Conservation (phyloP, 2,329 filamentous ascomycete genomes). For the Trichoderma citrinoviride region DNA sequence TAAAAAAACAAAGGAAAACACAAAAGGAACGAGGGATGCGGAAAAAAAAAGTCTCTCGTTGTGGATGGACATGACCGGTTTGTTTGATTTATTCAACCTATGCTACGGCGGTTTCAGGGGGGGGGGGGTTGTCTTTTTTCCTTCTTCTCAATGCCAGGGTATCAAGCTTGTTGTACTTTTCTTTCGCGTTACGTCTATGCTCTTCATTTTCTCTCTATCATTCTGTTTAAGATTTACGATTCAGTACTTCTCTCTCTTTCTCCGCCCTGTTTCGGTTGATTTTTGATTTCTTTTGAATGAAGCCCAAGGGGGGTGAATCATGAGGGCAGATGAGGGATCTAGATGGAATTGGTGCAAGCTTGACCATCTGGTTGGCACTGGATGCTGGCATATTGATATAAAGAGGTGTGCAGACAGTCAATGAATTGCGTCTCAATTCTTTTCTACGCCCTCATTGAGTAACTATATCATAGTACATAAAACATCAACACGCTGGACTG, state of each 20-base stretch:
- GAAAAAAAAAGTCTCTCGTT: not conserved
- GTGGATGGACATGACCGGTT: conserved; percentile 9
- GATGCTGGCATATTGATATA: not conserved
- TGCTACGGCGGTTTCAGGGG: not conserved
- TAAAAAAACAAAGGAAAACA: not conserved
- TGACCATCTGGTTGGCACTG: not conserved
- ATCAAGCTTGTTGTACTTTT: conserved; percentile 7
- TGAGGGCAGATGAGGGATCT: not conserved
- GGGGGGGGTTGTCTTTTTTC: not conserved
- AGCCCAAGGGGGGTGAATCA: not conserved
- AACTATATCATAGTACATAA: too few species aligned
- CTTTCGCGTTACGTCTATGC: not conserved
- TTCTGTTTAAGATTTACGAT: not conserved
- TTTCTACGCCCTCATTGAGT: not conserved
- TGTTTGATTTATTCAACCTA: not conserved
- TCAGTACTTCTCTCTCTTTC: not conserved
- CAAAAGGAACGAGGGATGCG: conserved; percentile 18
- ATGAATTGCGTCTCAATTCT: not conserved
- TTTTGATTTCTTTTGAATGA: not conserved
- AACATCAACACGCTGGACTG: too few species aligned
- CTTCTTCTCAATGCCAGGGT: conserved; percentile 3
- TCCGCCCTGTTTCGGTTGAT: not conserved
- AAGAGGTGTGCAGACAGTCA: not conserved
- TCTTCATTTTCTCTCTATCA: not conserved
- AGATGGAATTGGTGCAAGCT: not conserved